Conservation (phyloP, 495 filamentous ascomycete species). For the Staphylotrichum tortipilum region DNA sequence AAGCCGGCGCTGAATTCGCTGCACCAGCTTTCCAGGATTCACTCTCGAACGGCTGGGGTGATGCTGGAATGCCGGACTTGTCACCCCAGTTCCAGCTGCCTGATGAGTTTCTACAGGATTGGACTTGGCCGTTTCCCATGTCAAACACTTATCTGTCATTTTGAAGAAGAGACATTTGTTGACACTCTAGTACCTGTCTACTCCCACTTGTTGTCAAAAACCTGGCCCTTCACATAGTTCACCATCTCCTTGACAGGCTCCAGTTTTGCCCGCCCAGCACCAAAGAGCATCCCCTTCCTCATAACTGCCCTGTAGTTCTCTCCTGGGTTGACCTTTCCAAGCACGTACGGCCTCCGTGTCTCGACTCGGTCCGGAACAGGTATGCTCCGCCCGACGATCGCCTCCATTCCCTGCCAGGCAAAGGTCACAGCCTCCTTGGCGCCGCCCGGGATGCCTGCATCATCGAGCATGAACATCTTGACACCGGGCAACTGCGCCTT, state of each 20-base stretch:
- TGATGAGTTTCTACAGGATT: slow-evolving; percentile 12
- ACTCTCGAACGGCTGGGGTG: not conserved
- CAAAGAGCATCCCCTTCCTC: slow-evolving; percentile 43
- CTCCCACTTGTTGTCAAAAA: slow-evolving; percentile 36
- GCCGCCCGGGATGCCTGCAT: slow-evolving; percentile 43
- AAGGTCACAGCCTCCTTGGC: slow-evolving; percentile 54
- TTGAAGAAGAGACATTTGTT: not conserved
- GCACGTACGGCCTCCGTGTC: slow-evolving; percentile 37
- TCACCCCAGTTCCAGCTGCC: slow-evolving; percentile 14
- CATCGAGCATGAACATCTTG: slow-evolving; percentile 46
- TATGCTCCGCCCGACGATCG: slow-evolving; percentile 42
- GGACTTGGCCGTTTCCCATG: slow-evolving; percentile 13
- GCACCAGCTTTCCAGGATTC: not conserved
- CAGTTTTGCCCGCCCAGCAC: slow-evolving; percentile 35
- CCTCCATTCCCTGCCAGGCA: slow-evolving; percentile 49
- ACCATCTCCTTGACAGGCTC: slow-evolving; percentile 41
- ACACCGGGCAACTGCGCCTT: slow-evolving; percentile 40
- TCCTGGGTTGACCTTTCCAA: slow-evolving; percentile 47
- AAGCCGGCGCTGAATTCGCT: not conserved
- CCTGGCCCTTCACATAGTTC: slow-evolving; percentile 38
- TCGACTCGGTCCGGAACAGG: slow-evolving; percentile 46
- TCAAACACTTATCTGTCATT: slow-evolving; percentile 1
- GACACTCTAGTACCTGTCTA: not conserved
- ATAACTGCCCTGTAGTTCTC: slow-evolving; percentile 46
- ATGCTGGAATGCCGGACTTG: slow-evolving; percentile 1